Evolutionary conservation across 768 basidiomycete species (phyloP).

Genomic region (Pisolithus orientalis): DNA sequence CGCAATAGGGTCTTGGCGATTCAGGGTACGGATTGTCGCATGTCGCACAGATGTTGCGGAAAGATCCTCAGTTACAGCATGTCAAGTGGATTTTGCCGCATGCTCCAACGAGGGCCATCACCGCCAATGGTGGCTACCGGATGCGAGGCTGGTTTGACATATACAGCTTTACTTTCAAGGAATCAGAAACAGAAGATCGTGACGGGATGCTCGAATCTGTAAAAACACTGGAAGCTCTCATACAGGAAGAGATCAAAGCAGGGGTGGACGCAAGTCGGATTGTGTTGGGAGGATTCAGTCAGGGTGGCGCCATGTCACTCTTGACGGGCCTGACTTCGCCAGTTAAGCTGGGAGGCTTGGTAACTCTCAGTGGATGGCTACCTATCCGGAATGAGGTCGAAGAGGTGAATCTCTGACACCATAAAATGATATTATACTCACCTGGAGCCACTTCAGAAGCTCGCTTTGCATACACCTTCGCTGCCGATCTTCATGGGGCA

Average conservation of each 20-base stretch:
- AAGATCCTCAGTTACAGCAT: constrained; percentile 53
- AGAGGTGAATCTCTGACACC: constrained; percentile 16
- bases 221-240: constrained; percentile 31
- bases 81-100: constrained; percentile 41
- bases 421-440: not conserved
- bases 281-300: constrained; percentile 44
- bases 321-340: constrained; percentile 42
- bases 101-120: constrained; percentile 16
- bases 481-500: constrained; percentile 20
- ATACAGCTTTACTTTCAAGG: constrained; percentile 9
- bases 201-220: constrained; percentile 29
- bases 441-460: constrained; percentile 38
- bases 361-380: constrained; percentile 38
- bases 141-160: constrained; percentile 7
- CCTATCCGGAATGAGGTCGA: constrained; percentile 38
- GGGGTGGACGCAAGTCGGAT: constrained; percentile 37
- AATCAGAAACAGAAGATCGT: constrained; percentile 40
- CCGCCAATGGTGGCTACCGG: not conserved
- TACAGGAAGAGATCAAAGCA: constrained; percentile 34
- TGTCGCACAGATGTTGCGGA: constrained; percentile 34
- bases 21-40: not conserved
- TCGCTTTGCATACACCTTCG: constrained; percentile 9
- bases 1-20: constrained; percentile 18
- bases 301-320: constrained; percentile 41
- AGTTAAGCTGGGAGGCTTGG: constrained; percentile 34